Percentiles rank a stretch among this genome's conserved stretches.
These are phyloP conservation scores for Mortierella antarctica DNA, from an alignment of 192 early-diverging fungal species.

Conservation along the genomic window DNA sequence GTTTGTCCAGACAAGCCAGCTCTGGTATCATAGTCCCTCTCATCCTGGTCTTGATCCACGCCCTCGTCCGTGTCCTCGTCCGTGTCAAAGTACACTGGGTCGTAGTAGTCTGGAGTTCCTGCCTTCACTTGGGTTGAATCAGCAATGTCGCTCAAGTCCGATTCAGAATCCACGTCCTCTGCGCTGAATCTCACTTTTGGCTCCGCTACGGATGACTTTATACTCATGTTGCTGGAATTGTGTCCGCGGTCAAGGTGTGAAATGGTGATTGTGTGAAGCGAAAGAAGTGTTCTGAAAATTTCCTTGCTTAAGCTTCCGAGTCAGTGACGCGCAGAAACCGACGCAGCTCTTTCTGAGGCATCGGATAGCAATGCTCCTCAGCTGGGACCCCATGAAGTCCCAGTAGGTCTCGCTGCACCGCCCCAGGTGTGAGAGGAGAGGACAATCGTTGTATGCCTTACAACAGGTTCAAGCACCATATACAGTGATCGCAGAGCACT, in stretches of 20 bases:
- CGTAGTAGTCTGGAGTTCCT: slow-evolving; percentile 55
- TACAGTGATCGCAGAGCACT: slow-evolving; percentile 89
- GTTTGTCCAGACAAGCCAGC: slow-evolving; percentile 14
- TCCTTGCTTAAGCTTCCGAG: slow-evolving; percentile 2
- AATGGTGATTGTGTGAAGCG: no score
- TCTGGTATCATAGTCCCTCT: slow-evolving; percentile 23
- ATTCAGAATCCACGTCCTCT: slow-evolving; percentile 5
- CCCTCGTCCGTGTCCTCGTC: slow-evolving; percentile 43
- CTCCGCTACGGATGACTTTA: neutral
- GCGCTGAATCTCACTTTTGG: slow-evolving; percentile 12
- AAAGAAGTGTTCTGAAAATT: no score
- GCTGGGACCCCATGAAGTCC: slow-evolving; percentile 98
- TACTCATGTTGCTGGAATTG: slow-evolving; percentile 4
- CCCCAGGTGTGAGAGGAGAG: slow-evolving; percentile 93
- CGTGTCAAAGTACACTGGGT: slow-evolving; percentile 66
- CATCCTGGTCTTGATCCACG: slow-evolving; percentile 26
- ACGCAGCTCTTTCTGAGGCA: slow-evolving; percentile 64
- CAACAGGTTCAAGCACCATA: slow-evolving; percentile 90
- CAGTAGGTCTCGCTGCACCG: slow-evolving; percentile 87
- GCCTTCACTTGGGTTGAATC: slow-evolving; percentile 12
- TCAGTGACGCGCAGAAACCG: slow-evolving; percentile 55
- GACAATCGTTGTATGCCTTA: slow-evolving; percentile 79
- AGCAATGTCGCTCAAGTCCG: slow-evolving; percentile 2
- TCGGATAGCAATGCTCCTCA: slow-evolving; percentile 83
- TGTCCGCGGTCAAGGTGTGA: no score